A percentile compares a stretch with the other conserved stretches of the same genome.
Evolutionary conservation across 371 early-diverging fungal species (phyloP).

Genomic region (Mucor circinelloides): DNA sequence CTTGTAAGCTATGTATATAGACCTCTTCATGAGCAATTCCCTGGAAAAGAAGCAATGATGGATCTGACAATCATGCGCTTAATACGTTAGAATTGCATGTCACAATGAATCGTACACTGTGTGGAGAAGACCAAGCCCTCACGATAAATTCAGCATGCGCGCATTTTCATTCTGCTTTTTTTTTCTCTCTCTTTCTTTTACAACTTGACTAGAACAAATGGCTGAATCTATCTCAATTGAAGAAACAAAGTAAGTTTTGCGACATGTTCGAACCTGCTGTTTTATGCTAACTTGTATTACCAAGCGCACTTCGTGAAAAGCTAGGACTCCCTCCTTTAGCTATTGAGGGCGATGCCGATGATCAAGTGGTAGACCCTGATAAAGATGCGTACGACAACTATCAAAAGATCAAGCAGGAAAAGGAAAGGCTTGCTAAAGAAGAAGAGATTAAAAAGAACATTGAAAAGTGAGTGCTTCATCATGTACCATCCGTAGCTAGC

Average conservation of each 20-base stretch:
- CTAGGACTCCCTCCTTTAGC: slow-evolving; percentile 74
- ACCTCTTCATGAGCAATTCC: too few relatives aligned
- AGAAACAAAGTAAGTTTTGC: slow-evolving; percentile 61
- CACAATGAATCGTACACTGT: not conserved
- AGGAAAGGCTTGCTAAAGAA: slow-evolving; percentile 49
- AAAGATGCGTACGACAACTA: slow-evolving; percentile 70
- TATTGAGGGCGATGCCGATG: slow-evolving; percentile 38
- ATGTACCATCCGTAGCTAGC: not conserved
- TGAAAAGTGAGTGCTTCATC: slow-evolving; percentile 48
- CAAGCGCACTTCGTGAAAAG: slow-evolving; percentile 65
- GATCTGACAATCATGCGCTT: not conserved
- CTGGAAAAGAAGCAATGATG: too few relatives aligned
- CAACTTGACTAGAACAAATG: slow-evolving; percentile 10
- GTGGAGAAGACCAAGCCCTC: not conserved
- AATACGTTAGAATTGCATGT: not conserved
- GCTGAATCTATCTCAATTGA: slow-evolving; percentile 58
- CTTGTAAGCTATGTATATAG: too few relatives aligned
- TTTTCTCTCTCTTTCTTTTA: not conserved
- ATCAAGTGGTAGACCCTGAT: slow-evolving; percentile 45
- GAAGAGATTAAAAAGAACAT: slow-evolving; percentile 54
- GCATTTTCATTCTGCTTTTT: not conserved
- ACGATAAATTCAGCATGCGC: not conserved
- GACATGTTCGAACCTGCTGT: not conserved
- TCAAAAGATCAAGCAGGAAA: slow-evolving; percentile 52
- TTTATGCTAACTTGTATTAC: not conserved